A percentile compares a stretch with the other conserved stretches of the same genome.
Evolutionary conservation across 2,329 filamentous ascomycete species (phyloP).

Genomic region (Neofusicoccum cordaticola): DNA sequence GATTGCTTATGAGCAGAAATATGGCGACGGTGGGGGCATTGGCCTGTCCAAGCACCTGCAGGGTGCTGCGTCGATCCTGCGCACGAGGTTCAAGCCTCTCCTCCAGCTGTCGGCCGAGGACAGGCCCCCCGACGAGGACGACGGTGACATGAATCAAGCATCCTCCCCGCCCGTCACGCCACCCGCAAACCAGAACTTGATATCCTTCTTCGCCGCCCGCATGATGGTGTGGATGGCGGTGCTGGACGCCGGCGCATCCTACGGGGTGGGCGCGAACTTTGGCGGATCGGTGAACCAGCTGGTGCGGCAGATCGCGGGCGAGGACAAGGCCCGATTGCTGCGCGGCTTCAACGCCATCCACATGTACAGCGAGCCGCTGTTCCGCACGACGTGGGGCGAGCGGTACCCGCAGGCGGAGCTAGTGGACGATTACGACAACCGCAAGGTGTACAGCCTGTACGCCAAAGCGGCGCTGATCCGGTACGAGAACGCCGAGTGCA

Average conservation of each 20-base stretch:
- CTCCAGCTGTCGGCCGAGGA: constrained; percentile 13
- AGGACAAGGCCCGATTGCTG: constrained; percentile 23
- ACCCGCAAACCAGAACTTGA: constrained; percentile 9
- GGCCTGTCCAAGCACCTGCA: constrained; percentile 34
- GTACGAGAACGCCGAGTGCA: constrained; percentile 32
- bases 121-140: constrained; percentile 5
- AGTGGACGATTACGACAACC: constrained; percentile 37
- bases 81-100: constrained; percentile 21
- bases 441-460: constrained; percentile 32
- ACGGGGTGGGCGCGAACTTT: constrained; percentile 30
- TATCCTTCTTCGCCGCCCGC: constrained; percentile 35
- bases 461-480: constrained; percentile 32
- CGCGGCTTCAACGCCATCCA: constrained; percentile 30
- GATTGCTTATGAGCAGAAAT: constrained; percentile 40
- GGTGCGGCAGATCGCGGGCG: constrained; percentile 26
- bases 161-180: background rate
- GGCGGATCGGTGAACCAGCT: constrained; percentile 4
- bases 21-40: constrained; percentile 33
- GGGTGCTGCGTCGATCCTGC: constrained; percentile 32
- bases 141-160: constrained; percentile 1
- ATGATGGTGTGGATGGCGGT: constrained; percentile 35
- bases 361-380: constrained; percentile 34
- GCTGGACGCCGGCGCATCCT: constrained; percentile 32
- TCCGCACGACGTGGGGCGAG: constrained; percentile 34
- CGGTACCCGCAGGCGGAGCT: constrained; percentile 36